These are phyloP conservation scores for Lathyrus oleraceus DNA, from an alignment of 306 rosid species.

Conservation along the genomic window DNA sequence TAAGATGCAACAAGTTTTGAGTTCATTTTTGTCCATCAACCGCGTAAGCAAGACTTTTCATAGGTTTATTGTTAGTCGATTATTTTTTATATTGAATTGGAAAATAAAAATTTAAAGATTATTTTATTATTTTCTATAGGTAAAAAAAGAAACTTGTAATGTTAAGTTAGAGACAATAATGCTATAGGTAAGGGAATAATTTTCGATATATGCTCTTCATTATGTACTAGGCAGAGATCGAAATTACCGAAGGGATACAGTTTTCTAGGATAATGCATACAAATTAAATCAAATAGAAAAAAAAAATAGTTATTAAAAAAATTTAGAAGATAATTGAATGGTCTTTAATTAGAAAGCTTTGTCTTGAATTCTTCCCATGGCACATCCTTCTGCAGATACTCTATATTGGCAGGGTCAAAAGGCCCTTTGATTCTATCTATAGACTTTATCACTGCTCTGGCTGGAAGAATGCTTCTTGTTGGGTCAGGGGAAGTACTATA, in stretches of 20 bases:
- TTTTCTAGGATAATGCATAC: background rate
- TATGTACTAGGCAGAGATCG: background rate
- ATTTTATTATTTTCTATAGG: background rate
- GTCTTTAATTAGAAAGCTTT: conserved; percentile 4
- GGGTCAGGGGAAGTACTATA: conserved; percentile 71
- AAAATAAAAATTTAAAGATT: background rate
- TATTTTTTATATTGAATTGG: background rate
- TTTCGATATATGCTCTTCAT: background rate
- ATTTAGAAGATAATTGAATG: conserved; percentile 3
- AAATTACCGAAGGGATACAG: background rate
- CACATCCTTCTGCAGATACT: conserved; percentile 60
- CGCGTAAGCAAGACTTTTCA: background rate
- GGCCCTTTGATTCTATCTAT: conserved; percentile 84
- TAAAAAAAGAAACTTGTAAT: background rate
- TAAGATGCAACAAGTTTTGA: background rate
- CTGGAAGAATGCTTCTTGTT: conserved; percentile 74
- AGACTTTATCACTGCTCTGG: conserved; percentile 62
- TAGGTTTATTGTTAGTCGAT: background rate
- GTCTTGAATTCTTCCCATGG: conserved; percentile 69
- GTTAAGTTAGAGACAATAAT: too few species aligned
- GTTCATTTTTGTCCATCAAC: conserved; percentile 15
- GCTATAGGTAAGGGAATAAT: background rate
- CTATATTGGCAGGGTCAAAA: conserved; percentile 74
- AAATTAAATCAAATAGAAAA: background rate
- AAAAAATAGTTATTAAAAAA: background rate